Percentiles rank a stretch among this genome's conserved stretches.
Evolutionary conservation across 495 filamentous ascomycete genomes (phyloP).

Genomic region (Podospora anserina): DNA sequence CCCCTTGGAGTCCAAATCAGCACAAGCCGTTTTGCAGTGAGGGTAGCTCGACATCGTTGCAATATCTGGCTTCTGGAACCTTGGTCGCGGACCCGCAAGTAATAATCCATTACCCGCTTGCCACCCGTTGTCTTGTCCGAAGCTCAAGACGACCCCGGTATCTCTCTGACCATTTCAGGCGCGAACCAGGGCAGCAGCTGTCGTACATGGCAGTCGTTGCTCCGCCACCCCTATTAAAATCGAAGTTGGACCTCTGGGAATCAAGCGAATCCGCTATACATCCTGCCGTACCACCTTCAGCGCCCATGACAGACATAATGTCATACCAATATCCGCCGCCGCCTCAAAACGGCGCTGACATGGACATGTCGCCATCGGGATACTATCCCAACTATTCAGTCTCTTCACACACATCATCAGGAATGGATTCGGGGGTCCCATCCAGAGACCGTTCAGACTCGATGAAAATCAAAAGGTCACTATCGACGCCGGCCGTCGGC

Average conservation of each 20-base stretch:
- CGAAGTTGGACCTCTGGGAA: slow-evolving; percentile 33
- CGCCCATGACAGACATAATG: slow-evolving; percentile 49
- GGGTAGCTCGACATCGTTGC: slow-evolving; percentile 20
- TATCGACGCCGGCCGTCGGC: slow-evolving; percentile 66
- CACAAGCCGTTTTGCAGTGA: slow-evolving; percentile 10
- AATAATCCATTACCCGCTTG: slow-evolving; percentile 24
- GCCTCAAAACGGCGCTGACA: slow-evolving; percentile 42
- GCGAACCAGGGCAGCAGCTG: slow-evolving; percentile 20
- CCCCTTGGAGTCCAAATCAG: slow-evolving; percentile 14
- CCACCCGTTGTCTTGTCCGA: slow-evolving; percentile 25
- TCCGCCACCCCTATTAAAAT: slow-evolving; percentile 30
- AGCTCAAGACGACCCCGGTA: slow-evolving; percentile 20
- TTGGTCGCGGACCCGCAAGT: slow-evolving; percentile 30
- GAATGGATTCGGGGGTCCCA: slow-evolving; percentile 34
- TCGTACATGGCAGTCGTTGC: slow-evolving; percentile 37
- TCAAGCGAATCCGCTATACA: slow-evolving; percentile 33
- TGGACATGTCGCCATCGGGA: slow-evolving; percentile 42
- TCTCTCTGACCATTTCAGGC: slow-evolving; percentile 19
- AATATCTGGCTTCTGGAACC: slow-evolving; percentile 24
- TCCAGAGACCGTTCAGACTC: slow-evolving; percentile 38
- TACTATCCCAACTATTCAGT: slow-evolving; percentile 41
- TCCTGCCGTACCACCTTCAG: slow-evolving; percentile 34
- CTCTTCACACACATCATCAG: slow-evolving; percentile 38
- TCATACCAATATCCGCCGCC: slow-evolving; percentile 52
- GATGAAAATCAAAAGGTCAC: slow-evolving; percentile 57